These are phyloP conservation scores for Sporothrix mexicana DNA, from an alignment of 2,329 filamentous ascomycete genomes.

Conservation along the genomic window DNA sequence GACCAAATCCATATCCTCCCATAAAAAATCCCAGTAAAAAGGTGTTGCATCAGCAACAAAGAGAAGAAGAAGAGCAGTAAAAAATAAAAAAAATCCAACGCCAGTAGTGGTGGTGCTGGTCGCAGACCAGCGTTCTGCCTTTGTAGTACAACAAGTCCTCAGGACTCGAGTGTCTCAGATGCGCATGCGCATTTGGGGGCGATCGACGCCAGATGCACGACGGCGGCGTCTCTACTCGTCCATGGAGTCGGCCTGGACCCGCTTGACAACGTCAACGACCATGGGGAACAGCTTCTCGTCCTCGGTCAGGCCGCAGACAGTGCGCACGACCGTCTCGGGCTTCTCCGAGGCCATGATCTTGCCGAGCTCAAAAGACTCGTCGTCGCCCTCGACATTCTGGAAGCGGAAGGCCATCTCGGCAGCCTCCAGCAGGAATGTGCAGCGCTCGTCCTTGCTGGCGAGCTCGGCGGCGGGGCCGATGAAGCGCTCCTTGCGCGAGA, in stretches of 20 bases:
- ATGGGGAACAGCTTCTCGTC: conserved; percentile 77
- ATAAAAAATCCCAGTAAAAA: conserved; percentile 1
- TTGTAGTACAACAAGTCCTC: not conserved
- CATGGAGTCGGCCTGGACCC: conserved; percentile 71
- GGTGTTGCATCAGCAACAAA: not conserved
- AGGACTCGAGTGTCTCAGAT: too few relatives aligned
- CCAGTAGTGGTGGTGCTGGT: not conserved
- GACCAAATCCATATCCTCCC: not conserved
- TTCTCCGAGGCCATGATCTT: conserved; percentile 79
- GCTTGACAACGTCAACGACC: conserved; percentile 78
- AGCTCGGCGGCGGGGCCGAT: conserved; percentile 89
- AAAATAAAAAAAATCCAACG: conserved; percentile 10
- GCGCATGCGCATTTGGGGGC: too few relatives aligned
- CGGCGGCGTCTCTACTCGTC: conserved; percentile 37
- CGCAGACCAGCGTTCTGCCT: conserved; percentile 14
- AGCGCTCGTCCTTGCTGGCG: conserved; percentile 77
- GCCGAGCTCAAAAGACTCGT: conserved; percentile 85
- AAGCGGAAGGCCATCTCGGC: conserved; percentile 94
- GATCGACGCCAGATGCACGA: not conserved
- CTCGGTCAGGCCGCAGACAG: conserved; percentile 81
- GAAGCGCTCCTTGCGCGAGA: conserved; percentile 94
- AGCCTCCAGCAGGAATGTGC: conserved; percentile 76
- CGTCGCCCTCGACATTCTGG: conserved; percentile 90
- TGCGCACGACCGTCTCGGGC: conserved; percentile 75
- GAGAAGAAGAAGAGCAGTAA: not conserved